Base-by-base conservation (phyloP, 768 basidiomycete genomes). In the Amanita thiersii region DNA sequence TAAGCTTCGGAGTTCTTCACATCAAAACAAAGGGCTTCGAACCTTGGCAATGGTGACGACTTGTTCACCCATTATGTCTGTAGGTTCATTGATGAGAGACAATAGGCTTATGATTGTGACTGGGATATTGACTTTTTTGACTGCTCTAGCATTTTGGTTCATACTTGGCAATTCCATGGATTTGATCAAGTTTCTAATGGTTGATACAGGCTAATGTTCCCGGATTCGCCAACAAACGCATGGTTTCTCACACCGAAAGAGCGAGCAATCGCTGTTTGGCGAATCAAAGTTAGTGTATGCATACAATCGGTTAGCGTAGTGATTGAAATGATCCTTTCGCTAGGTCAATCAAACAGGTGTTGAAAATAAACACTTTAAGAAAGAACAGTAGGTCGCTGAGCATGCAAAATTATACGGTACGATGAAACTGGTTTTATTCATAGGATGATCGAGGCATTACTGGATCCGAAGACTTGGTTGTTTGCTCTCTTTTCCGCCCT, bases 321-420 rank as follows among this genome's bases (percentile, higher is more conserved):
- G 33, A 19, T 25, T 26, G 34, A 12, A 18, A 10, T 15, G 5
- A 34, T 45, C 14, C 17, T 4, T 30, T 30, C 14, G 29, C 14
- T 48, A 79, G 75, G 72, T 65, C 58, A 86, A 86, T 47, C 83
- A 88, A 73, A 82, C 81, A 0, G 86, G 86, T 21, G 73, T 86
- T 7, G 86, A 87, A 59, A 87, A 85, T 54, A 89, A 88, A 51
- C 70, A 69, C 39, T 88, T 84, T 62, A 88, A 88, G 63, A 75
- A 68, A 40, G 80, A 85, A 26, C 86, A 88, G 84, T 85, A 42
- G 47, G 81, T 23, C 11, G 15, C 15, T 28, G 38, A 14, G 12
- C 15, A 4, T 11, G 17, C 5, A 11, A 24, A 30, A 20, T 23
- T 12, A 38, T 33, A n/a, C 20, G 34, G n/a, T n/a, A n/a, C n/a